Evolutionary conservation across 2,329 filamentous ascomycete genomes (phyloP), one percentile per base, ranked within the genome.

Genomic region (Alternaria angustiovoidea): DNA sequence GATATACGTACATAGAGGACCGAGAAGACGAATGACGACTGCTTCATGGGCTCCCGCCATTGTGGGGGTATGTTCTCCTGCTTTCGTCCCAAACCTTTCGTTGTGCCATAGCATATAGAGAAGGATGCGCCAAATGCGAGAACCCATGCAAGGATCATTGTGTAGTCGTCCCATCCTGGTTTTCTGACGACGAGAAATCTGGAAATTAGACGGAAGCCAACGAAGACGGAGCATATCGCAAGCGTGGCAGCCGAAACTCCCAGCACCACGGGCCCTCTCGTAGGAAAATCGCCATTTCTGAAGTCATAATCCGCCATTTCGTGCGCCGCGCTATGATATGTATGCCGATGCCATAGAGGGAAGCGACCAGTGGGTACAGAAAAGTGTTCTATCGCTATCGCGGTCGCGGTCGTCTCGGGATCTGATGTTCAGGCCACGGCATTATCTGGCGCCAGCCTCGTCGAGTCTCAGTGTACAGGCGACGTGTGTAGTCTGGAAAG

Each of bases 141-240:
- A 41, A 88, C 78, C 94, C 93, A 97, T 56, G 93, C 92, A 41
- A 91, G 66, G 11, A 93, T 78, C 78, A 97, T 95, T 69, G 91
- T 87, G 78, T 89, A 91, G 82, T 97, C 94, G 79, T 96, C 93
- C 82, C 87, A 86, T 56, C 85, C 88, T 52, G 93, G 80, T 55
- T 86, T 88, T 67, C 87, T 87, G 57, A 97, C 89, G 51, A 97
- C 89, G 47, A 85, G 87, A 51, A 87, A 83, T 28, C 93, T 87
- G 61, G 91, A 93, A 42, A 92, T 80, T 67, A 96, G 83, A 55
- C 94, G 88, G 36, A 91, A 85, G 42, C 84, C 83, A 67, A 97
- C 91, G 74, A 96, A 94, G 55, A 91, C 72, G 39, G 90, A 90
- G 52, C 91, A 88, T 53, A 94, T 77, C 22, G 85, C 85, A 63